Conservation (phyloP, 805 yeast species). For the Wickerhamomyces chaumierensis region DNA sequence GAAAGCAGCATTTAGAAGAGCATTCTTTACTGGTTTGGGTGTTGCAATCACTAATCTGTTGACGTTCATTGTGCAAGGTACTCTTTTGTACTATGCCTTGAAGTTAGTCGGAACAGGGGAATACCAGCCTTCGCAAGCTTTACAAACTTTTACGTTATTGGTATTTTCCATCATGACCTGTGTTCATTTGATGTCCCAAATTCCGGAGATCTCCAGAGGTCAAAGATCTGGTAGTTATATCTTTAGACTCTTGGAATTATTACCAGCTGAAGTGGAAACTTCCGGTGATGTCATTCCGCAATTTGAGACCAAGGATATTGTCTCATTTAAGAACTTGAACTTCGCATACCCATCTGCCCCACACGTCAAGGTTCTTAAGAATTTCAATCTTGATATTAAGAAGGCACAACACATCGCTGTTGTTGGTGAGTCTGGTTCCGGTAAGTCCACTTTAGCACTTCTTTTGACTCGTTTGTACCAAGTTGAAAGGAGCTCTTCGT, state of each 20-base stretch:
- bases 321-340: conserved; percentile 32
- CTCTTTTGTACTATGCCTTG: conserved; percentile 74
- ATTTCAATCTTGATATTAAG: conserved; percentile 31
- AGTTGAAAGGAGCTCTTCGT: conserved; percentile 27
- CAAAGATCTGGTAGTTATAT: conserved; percentile 57
- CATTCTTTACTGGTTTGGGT: conserved; percentile 57
- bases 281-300: conserved; percentile 25
- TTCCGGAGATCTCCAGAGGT: conserved; percentile 79
- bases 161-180: conserved; percentile 65
- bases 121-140: conserved; percentile 44
- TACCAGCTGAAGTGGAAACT: conserved; percentile 25
- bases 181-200: conserved; percentile 41
- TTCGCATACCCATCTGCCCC: conserved; percentile 37
- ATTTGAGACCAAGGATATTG: conserved; percentile 8
- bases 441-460: conserved; percentile 69
- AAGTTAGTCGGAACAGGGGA: conserved; percentile 46
- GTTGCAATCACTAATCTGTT: conserved; percentile 45
- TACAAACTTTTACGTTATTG: conserved; percentile 62
- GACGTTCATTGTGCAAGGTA: conserved; percentile 51
- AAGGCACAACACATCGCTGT: conserved; percentile 49
- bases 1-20: conserved; percentile 36
- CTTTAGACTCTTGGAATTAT: conserved; percentile 26
- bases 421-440: conserved; percentile 83
- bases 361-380: conserved; percentile 24
- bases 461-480: conserved; percentile 45